phyloP scores from a whole-genome alignment of 306 rosid genomes.

The Ceratonia siliqua region DNA sequence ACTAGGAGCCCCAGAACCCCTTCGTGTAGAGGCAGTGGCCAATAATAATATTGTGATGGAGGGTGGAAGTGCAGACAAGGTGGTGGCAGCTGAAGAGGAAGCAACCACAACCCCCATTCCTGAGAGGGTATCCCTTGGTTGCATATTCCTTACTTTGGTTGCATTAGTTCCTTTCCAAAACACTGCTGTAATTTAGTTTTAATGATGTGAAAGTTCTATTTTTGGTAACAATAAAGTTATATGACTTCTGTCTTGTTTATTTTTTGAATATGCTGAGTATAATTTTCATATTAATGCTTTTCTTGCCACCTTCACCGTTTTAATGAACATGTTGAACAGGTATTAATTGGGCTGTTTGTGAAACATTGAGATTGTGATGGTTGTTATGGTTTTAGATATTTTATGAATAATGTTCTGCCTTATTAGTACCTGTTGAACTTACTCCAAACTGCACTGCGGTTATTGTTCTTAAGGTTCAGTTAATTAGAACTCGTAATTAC shows the following conservation, averaged over 20 bases:
- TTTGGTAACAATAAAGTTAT: neutral
- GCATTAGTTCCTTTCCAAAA: constrained; percentile 28
- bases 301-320: neutral
- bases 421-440: neutral
- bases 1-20: constrained; percentile 66
- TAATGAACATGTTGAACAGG: constrained; percentile 8
- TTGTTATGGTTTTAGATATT: neutral
- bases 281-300: neutral
- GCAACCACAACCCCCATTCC: constrained; percentile 82
- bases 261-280: constrained; percentile 11
- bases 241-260: neutral
- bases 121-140: constrained; percentile 65
- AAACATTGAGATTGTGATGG: constrained; percentile 14
- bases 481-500: constrained; percentile 16
- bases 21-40: constrained; percentile 59
- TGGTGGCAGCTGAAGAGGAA: constrained; percentile 75
- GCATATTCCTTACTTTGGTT: constrained; percentile 27
- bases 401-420: constrained; percentile 3
- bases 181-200: neutral
- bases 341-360: constrained; percentile 7
- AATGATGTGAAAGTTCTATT: constrained; percentile 21
- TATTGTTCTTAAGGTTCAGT: constrained; percentile 8
- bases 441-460: neutral
- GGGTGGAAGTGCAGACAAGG: constrained; percentile 86
- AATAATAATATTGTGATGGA: constrained; percentile 77